Conservation (phyloP, 2,329 filamentous ascomycete genomes). For the Aspergillus floridensis region DNA sequence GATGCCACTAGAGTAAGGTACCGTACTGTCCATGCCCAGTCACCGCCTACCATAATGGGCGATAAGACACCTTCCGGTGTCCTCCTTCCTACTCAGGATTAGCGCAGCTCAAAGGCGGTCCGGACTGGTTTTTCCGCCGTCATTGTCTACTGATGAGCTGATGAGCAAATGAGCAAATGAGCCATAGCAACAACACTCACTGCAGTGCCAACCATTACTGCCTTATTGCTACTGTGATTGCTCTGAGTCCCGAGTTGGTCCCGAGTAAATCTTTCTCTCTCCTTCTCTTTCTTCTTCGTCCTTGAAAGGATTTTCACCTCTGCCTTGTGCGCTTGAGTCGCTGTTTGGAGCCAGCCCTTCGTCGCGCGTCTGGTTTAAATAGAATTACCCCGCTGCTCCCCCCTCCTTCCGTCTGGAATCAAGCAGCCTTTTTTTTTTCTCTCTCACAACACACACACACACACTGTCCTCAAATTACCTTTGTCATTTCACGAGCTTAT, state of each 20-base stretch:
- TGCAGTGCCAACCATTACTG: neutral
- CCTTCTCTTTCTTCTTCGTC: neutral
- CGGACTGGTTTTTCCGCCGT: conserved; percentile 20
- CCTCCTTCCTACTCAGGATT: conserved; percentile 13
- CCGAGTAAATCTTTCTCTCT: no score
- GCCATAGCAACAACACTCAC: neutral
- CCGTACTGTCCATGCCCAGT: neutral
- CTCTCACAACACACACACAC: neutral
- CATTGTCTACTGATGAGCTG: conserved; percentile 1
- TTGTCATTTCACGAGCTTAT: conserved; percentile 5
- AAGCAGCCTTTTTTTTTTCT: neutral
- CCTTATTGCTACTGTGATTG: neutral
- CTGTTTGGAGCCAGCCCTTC: neutral
- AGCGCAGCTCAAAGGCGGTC: conserved; percentile 9
- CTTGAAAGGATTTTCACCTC: conserved; percentile 4
- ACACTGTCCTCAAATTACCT: neutral
- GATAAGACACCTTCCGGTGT: conserved; percentile 5
- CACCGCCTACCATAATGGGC: conserved; percentile 16
- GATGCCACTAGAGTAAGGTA: conserved; percentile 1
- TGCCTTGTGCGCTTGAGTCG: conserved; percentile 2
- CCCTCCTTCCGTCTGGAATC: neutral
- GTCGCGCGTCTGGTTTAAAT: neutral
- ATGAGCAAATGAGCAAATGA: neutral
- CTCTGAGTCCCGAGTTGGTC: neutral
- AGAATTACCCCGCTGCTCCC: conserved; percentile 9